Evolutionary conservation across 306 rosid species (phyloP).

Genomic region (Quercus engelmannii): DNA sequence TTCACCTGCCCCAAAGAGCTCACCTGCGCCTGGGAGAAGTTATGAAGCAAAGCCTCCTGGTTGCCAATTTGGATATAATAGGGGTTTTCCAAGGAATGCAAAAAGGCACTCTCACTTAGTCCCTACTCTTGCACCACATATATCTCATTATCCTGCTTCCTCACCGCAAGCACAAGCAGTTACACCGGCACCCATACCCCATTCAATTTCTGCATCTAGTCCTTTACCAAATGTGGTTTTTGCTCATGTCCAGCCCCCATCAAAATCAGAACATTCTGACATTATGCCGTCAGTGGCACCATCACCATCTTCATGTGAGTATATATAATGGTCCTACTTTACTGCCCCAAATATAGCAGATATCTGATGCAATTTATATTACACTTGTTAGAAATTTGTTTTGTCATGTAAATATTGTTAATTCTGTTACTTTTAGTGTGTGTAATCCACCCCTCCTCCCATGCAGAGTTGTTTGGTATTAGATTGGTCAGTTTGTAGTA

Average conservation of each 20-base stretch:
- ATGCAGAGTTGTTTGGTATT: too few species aligned
- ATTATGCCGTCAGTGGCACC: conserved; percentile 24
- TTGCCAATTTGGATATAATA: conserved; percentile 38
- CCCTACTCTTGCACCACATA: conserved; percentile 51
- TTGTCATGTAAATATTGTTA: not conserved
- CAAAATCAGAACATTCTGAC: conserved; percentile 31
- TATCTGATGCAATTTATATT: not conserved
- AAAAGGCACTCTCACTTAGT: conserved; percentile 40
- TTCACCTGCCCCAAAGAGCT: conserved; percentile 42
- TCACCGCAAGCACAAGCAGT: conserved; percentile 46
- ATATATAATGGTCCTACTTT: conserved; percentile 14
- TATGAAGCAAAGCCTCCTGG: conserved; percentile 60
- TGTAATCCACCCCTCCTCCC: too few species aligned
- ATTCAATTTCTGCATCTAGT: conserved; percentile 56
- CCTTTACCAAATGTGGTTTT: conserved; percentile 76
- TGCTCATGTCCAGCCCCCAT: conserved; percentile 68
- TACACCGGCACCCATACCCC: conserved; percentile 39
- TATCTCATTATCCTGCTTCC: conserved; percentile 29
- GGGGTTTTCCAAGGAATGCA: conserved; percentile 38
- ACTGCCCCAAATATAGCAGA: conserved; percentile 16
- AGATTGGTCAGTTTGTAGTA: not conserved
- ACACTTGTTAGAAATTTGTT: not conserved
- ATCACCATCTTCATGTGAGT: conserved; percentile 59
- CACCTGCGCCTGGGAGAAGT: conserved; percentile 44
- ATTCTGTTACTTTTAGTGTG: not conserved